Percentiles rank a stretch among this genome's conserved stretches.
Conservation (phyloP, 805 yeast species). For the Jamesozyma gamospora region DNA sequence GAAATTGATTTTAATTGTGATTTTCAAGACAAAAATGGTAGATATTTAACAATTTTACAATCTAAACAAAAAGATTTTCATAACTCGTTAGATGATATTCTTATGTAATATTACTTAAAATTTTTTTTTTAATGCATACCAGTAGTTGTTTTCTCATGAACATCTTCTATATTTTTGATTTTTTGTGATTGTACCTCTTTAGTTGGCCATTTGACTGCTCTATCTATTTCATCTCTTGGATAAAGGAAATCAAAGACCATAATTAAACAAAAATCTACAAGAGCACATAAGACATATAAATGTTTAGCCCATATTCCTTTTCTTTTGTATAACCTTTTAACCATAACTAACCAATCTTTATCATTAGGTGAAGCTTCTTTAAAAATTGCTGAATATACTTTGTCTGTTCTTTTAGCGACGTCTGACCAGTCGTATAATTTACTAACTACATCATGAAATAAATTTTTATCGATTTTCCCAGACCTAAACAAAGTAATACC, state of each 20-base stretch:
- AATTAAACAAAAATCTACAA: constrained; percentile 65
- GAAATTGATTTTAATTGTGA: too few species aligned
- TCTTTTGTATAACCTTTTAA: constrained; percentile 49
- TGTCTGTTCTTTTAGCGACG: constrained; percentile 77
- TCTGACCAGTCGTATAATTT: constrained; percentile 88
- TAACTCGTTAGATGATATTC: neutral
- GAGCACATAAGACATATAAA: constrained; percentile 66
- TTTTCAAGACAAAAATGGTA: neutral
- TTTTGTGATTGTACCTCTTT: neutral
- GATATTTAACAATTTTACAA: neutral
- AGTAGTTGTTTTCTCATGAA: neutral
- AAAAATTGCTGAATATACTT: constrained; percentile 51
- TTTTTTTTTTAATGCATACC: neutral
- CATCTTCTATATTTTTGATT: neutral
- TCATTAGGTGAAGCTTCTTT: constrained; percentile 32
- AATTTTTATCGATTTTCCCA: constrained; percentile 55
- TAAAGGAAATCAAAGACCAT: constrained; percentile 56
- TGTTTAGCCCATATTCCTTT: constrained; percentile 76
- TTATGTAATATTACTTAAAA: neutral
- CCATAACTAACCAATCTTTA: constrained; percentile 47
- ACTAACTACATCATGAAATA: constrained; percentile 68
- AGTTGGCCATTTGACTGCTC: constrained; percentile 70
- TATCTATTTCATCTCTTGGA: constrained; percentile 64
- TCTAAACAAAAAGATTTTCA: neutral
- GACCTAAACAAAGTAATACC: constrained; percentile 57